Base-by-base conservation (phyloP, 768 basidiomycete species). In the Suillus brevipes region DNA sequence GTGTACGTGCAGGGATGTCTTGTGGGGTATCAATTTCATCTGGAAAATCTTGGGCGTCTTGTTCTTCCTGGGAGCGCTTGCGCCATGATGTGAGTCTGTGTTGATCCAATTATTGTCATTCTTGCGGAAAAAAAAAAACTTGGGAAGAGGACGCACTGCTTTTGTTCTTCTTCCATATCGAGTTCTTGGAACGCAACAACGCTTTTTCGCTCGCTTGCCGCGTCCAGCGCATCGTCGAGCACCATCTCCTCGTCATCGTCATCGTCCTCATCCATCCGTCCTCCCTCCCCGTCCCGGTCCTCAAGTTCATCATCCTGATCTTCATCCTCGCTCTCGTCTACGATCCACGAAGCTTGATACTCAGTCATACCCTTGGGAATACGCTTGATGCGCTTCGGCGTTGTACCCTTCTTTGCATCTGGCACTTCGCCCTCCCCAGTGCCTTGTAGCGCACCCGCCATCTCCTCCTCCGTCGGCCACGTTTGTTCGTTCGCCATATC, bases 401-500 rank as follows among this genome's bases (percentile, higher is more conserved):
- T 95, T 0, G 92, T 93, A 0, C 90, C 92, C 3, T 78, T 75
- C 34, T 73, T 74, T 1, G 92, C 92, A 67, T 90, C 89, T 2
- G 91, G 88, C 18, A 92, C 73, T 4, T 64, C 59, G 4, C 75
- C 71, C 49, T 71, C 74, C 23, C 45, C 68, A 0, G 68, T 67
- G 23, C 42, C 45, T 23, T 36, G 61, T 9, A 56, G 67, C 0
- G 71, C 78, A 7, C 77, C 84, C 25, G 80, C 80, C 89, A 98
- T 93, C 75, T 98, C 97, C 72, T 98, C 97, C 74, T 98, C 95
- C 0, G 95, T 97, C 1, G 97, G 97, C 96, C 97, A 98, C 0
- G 97, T 99, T 76, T 99, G 97, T 71, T 99, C 97, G 73, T 97
- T 97, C 42, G 84, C 87, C 77, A 97, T 84, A 64, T 93, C 89